Base-by-base conservation (phyloP, 441 rosid species). In the Breynia disticha region DNA sequence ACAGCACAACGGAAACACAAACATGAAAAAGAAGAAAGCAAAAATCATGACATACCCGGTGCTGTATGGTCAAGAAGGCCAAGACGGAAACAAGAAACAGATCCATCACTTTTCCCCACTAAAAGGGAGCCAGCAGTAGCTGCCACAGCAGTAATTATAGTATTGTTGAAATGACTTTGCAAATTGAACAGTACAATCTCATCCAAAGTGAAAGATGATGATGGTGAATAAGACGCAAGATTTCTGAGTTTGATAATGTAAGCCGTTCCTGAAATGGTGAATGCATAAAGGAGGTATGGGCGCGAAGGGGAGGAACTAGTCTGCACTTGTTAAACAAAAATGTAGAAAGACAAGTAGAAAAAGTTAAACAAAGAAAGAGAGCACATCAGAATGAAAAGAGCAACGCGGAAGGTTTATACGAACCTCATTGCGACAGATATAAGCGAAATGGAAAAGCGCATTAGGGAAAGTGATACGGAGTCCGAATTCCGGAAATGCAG, bases 51-150 rank as follows among this genome's bases (percentile, higher is more conserved):
- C 56, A 50, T 69, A 91, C 97, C 99, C 9, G 88, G 80, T 46
- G 76, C 61, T 37, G 49, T 76, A 44, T 71, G 78, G 71, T 64
- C 65, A 62, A 69, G 68, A 52, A 42, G 38, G 56, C 77, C 75
- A 52, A 82, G 86, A 59, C 70, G 82, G 65, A 79, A 79, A 64
- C 79, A 82, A 60, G 77, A 63, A 64, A 85, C 73, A 64, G 83
- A 79, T 2, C 97, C 99, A 72, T 83, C 90, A 41, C 67, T 63
- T 52, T 80, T 79, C 44, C 95, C 97, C 11, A 90, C 58, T 11
- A 79, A 74, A 64, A 94, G 72, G 55, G 78, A 77, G 14, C 87
- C 89, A 48, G 74, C 57, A 2, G 63, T 63, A 12, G 91, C 97
- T 12, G 86, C 73, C 11, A 75, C 75, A 62, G 82, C 65, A 3